These are phyloP conservation scores for Coniochaeta sp. DNA, from an alignment of 2,329 filamentous ascomycete genomes.

Conservation along the genomic window DNA sequence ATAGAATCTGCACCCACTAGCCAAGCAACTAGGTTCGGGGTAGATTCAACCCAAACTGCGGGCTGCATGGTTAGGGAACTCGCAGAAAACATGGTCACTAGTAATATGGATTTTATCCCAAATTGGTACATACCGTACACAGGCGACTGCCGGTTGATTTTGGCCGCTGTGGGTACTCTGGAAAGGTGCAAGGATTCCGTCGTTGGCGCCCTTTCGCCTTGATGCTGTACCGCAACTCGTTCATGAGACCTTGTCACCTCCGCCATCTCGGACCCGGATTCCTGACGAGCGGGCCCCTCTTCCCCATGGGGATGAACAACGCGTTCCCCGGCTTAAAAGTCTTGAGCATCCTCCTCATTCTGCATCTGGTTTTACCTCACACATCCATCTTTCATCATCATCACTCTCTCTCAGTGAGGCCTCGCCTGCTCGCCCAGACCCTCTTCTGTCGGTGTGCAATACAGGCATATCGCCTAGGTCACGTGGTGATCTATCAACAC, in stretches of 20 bases:
- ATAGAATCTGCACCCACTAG: not conserved
- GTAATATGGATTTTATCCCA: not conserved
- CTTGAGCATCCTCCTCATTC: not conserved
- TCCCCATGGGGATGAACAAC: not conserved
- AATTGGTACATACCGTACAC: not conserved
- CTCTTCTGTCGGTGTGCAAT: not conserved
- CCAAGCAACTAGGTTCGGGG: not conserved
- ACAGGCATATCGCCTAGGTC: not conserved
- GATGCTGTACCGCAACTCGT: not conserved
- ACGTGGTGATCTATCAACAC: not conserved
- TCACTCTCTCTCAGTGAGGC: not conserved
- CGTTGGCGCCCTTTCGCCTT: not conserved
- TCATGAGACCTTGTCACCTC: not conserved
- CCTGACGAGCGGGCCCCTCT: not conserved
- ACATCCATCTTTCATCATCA: not conserved
- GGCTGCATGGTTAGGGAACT: not conserved
- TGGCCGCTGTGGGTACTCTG: not conserved
- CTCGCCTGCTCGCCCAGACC: not conserved
- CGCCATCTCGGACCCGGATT: not conserved
- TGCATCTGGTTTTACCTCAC: not conserved
- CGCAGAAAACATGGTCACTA: not conserved
- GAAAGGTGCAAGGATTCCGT: not conserved
- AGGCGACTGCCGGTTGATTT: not conserved
- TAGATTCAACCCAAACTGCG: not conserved
- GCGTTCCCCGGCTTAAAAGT: not conserved